Evolutionary conservation across 768 basidiomycete species (phyloP), one percentile per base, ranked within the genome.

Genomic region (Boletus subparvulus): DNA sequence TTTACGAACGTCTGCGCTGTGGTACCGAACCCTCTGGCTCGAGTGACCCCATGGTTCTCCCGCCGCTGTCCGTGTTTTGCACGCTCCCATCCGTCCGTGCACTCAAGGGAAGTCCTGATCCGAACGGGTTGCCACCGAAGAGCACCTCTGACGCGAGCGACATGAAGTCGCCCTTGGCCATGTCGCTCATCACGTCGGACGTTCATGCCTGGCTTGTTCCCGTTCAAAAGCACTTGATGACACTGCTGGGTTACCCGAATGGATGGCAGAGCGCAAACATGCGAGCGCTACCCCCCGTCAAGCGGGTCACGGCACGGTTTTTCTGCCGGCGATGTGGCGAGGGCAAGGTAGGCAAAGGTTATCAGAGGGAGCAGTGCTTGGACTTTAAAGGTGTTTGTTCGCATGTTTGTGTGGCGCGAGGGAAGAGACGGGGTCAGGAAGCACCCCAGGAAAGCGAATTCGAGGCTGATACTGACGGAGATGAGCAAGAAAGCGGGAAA

Each of bases 301-400:
- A 86, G 47, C 75, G 86, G 42, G 54, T 85, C 14, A 83, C 81
- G 6, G 84, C 85, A 0, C 71, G 82, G 24, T 90, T 87, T 69
- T 66, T 71, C 28, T 91, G 88, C 65, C 77, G 68, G 52, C 61
- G 63, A 39, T 91, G 89, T 62, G 63, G 62, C 4, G 55, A 65
- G 60, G 67, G 75, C 13, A 72, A 67, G 10, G 69, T 77, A 1
- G 68, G 65, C 5, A 62, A 54, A 35, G 65, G 64, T 39, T 75
- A 78, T 59, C 68, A 62, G 33, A 70, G 68, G 24, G 77, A 80
- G 40, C 73, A 61, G 30, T 81, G 82, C 61, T 69, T 90, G 49
- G 80, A 84, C 63, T 85, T 86, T 55, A 72, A 68, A 11, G 81
- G 77, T 4, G 86, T 79, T 4, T 89, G 86, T 68, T 72, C 69